Evolutionary conservation across 495 filamentous ascomycete genomes (phyloP).

Genomic region (Trichoderma asperelloides): DNA sequence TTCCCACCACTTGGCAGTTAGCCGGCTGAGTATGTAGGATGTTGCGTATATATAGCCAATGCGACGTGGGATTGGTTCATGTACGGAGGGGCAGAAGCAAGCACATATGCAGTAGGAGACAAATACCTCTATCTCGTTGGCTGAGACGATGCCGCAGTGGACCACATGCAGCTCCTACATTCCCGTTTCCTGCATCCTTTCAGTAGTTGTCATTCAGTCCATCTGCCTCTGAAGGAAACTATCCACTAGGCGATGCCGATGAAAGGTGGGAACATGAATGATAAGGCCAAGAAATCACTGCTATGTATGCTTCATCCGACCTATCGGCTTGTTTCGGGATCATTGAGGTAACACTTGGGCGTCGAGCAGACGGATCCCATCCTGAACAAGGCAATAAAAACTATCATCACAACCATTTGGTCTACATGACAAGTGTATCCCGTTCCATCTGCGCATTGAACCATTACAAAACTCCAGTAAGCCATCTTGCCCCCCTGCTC

Average conservation of each 20-base stretch:
- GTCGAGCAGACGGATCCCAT: neutral
- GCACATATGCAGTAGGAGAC: neutral
- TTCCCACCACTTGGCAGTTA: neutral
- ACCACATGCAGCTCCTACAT: neutral
- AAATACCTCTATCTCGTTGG: neutral
- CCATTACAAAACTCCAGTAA: neutral
- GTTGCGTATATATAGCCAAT: neutral
- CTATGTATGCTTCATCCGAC: neutral
- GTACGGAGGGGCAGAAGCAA: neutral
- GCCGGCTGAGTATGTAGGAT: neutral
- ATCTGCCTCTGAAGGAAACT: neutral
- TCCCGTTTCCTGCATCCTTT: neutral
- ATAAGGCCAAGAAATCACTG: neutral
- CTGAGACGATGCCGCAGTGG: neutral
- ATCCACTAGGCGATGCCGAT: neutral
- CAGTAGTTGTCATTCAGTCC: neutral
- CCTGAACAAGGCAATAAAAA: neutral
- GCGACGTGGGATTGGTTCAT: neutral
- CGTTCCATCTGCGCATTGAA: neutral
- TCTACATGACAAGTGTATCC: constrained; percentile 5
- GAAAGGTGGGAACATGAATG: neutral
- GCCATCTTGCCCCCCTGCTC: neutral
- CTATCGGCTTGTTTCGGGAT: neutral
- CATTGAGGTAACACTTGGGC: neutral
- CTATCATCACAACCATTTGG: neutral